Percentiles rank a stretch among this genome's conserved stretches.
These are phyloP conservation scores for Amanita inopinata DNA, from an alignment of 768 basidiomycete genomes.

Conservation along the genomic window DNA sequence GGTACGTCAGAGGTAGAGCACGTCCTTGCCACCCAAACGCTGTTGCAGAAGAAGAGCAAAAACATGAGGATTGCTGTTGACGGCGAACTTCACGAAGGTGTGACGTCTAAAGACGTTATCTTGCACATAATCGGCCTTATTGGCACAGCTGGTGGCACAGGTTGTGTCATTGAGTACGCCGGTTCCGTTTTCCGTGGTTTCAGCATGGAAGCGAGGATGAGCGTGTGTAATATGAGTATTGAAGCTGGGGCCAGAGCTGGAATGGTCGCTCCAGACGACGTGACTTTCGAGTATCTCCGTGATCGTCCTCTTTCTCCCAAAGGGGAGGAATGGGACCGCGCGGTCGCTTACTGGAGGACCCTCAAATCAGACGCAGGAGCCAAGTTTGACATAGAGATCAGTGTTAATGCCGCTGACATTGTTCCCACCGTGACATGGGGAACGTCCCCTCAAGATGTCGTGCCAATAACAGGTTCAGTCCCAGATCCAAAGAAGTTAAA, in stretches of 20 bases:
- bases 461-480: conserved; percentile 71
- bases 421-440: conserved; percentile 91
- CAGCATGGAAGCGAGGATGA: conserved; percentile 89
- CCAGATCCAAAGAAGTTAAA: conserved; percentile 64
- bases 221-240: conserved; percentile 92
- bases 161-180: conserved; percentile 85
- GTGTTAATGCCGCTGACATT: conserved; percentile 76
- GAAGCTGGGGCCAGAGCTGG: conserved; percentile 90
- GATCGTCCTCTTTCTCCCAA: conserved; percentile 76
- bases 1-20: conserved; percentile 94
- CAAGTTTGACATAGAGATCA: conserved; percentile 74
- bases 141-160: conserved; percentile 90
- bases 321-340: conserved; percentile 77
- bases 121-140: conserved; percentile 86
- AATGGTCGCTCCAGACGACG: conserved; percentile 86
- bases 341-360: conserved; percentile 79
- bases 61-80: conserved; percentile 91
- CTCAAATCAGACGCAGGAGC: conserved; percentile 75
- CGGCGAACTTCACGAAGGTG: conserved; percentile 70
- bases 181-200: conserved; percentile 81
- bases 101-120: conserved; percentile 85
- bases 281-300: conserved; percentile 77
- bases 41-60: conserved; percentile 80
- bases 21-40: conserved; percentile 85
- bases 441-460: conserved; percentile 84